Base-by-base conservation (phyloP, 169 alveolate species). In the Cryptosporidium baileyi region DNA sequence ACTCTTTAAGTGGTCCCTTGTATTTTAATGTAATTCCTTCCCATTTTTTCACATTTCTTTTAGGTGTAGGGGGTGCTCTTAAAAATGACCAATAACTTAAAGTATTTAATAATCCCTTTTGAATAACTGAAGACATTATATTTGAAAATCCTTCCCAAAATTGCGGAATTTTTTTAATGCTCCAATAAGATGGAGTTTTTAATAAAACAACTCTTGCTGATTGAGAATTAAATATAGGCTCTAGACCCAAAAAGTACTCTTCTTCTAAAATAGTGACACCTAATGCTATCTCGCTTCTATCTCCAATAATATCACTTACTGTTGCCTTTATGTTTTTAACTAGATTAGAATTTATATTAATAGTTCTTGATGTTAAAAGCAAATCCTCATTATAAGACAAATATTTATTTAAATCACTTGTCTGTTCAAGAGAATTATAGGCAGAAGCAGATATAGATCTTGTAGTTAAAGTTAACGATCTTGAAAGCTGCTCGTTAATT, bases 21-120 rank as follows among this genome's bases (percentile, higher is more conserved):
- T 74, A 74, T n/a, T 74, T 74, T 9, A 74, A 36, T 19, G 65
- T 74, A 7, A 74, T 74, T 6, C 74, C 85, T 36, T 74, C 85
- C 85, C 85, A 74, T 34, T 40, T 57, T 15, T 54, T 74, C 36
- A 54, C 67, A 36, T 74, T 54, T 54, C 36, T 57, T 74, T 51
- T 74, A 24, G 85, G 67, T 7, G 60, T 74, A 32, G 85, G 85
- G 8, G 85, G 85, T 54, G 65, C 67, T n/a, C 74, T 51, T 17
- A 74, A 47, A 57, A 74, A 74, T 22, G 85, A 74, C 85, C 85
- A 74, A 54, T 74, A 74, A 54, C 85, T 74, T 19, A 74, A 5
- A 38, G 85, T 74, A 22, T 74, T 74, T 74, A 74, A 22, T 40
- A 74, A 57, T 7, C 85, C 85, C 43, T 74, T 74, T 30, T 74